A percentile compares a stretch with the other conserved stretches of the same genome.
phyloP scores from a whole-genome alignment of 2,329 filamentous ascomycete genomes.

The Beauveria australis region DNA sequence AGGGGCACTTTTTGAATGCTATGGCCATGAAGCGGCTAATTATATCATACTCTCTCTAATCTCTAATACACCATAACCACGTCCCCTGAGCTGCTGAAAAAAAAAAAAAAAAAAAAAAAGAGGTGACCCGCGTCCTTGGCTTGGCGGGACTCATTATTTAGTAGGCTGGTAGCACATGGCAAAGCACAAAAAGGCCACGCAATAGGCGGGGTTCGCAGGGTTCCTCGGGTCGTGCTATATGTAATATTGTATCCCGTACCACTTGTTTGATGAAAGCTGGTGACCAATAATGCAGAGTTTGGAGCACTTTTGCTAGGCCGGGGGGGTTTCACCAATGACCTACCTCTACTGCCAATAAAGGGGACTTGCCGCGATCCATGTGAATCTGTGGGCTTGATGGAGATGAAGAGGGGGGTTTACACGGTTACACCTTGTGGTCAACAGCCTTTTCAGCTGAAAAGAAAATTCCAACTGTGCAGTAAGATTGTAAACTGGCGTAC shows the following conservation, averaged over 20 bases:
- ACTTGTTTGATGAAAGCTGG: too few species aligned
- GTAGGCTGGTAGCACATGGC: too few species aligned
- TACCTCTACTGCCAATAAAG: background rate
- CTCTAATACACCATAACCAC: background rate
- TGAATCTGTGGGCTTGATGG: background rate
- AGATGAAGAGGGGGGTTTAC: background rate
- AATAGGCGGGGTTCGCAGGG: background rate
- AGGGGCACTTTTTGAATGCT: background rate
- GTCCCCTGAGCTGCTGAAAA: conserved; percentile 9
- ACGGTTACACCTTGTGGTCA: background rate
- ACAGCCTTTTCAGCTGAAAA: background rate
- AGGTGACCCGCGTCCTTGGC: background rate
- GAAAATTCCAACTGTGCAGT: too few species aligned
- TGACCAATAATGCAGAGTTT: background rate
- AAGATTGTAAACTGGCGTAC: too few species aligned
- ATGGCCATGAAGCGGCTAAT: background rate
- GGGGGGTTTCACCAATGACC: too few species aligned
- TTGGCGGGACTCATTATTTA: background rate
- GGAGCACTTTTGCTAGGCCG: background rate
- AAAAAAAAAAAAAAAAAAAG: background rate
- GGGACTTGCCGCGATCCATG: background rate
- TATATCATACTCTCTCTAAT: background rate
- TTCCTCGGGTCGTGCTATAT: too few species aligned
- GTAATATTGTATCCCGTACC: too few species aligned
- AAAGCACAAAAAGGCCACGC: background rate